Evolutionary conservation across 164 flowering plant species (phyloP).

Genomic region (Chimonanthus praecox): DNA sequence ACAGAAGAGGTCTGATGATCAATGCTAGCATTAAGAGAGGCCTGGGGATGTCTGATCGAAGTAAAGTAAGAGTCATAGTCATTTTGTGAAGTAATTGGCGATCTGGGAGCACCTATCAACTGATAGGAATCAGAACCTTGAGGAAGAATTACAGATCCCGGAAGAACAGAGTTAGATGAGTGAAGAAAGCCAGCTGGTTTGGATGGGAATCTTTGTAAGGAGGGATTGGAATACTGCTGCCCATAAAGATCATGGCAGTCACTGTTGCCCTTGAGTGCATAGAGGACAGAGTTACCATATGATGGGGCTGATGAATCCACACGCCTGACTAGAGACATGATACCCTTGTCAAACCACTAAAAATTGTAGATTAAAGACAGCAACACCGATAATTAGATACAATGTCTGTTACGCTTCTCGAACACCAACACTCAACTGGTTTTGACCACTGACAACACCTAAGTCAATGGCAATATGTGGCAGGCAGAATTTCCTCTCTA

Average conservation of each 20-base stretch:
- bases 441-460: too few species aligned
- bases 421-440: background rate
- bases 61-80: slow-evolving; percentile 17
- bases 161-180: slow-evolving; percentile 26
- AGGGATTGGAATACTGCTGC: slow-evolving; percentile 39
- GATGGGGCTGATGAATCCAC: slow-evolving; percentile 46
- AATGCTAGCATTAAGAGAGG: slow-evolving; percentile 8
- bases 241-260: slow-evolving; percentile 28
- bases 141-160: slow-evolving; percentile 24
- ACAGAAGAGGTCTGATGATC: background rate
- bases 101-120: slow-evolving; percentile 15
- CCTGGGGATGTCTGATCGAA: slow-evolving; percentile 11
- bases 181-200: slow-evolving; percentile 13
- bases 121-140: slow-evolving; percentile 26
- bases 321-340: slow-evolving; percentile 51
- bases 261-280: slow-evolving; percentile 30
- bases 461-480: background rate
- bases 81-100: slow-evolving; percentile 20
- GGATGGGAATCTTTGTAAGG: slow-evolving; percentile 29
- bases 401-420: background rate
- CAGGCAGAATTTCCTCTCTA: background rate
- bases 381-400: background rate
- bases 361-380: background rate
- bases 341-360: slow-evolving; percentile 1
- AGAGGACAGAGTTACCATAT: slow-evolving; percentile 38